These are phyloP conservation scores for Clathrus columnatus DNA, from an alignment of 768 basidiomycete species.

Conservation along the genomic window DNA sequence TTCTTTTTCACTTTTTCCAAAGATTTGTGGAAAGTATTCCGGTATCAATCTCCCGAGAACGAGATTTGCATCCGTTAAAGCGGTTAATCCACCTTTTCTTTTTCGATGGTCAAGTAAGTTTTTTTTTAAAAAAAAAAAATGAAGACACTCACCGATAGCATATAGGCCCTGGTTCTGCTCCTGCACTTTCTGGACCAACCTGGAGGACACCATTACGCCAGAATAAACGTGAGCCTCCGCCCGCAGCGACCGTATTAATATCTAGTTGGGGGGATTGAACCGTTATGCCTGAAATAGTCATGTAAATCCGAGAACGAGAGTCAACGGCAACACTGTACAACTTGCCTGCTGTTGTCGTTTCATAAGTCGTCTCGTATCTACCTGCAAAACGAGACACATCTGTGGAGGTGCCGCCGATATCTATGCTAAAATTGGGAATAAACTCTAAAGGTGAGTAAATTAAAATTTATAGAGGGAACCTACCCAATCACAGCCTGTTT, in stretches of 20 bases:
- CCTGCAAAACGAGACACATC: constrained; percentile 93
- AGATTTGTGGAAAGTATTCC: constrained; percentile 91
- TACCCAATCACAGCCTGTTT: constrained; percentile 79
- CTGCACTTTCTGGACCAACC: constrained; percentile 88
- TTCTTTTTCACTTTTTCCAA: constrained; percentile 83
- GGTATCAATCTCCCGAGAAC: constrained; percentile 83
- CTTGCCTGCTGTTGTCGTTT: constrained; percentile 79
- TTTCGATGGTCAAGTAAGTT: neutral
- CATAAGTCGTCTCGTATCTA: constrained; percentile 85
- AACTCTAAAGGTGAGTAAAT: constrained; percentile 1
- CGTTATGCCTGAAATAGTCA: constrained; percentile 61
- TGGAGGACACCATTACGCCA: constrained; percentile 88
- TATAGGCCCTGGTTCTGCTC: constrained; percentile 87
- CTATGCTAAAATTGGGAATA: constrained; percentile 42
- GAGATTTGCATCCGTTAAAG: constrained; percentile 90
- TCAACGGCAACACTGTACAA: neutral
- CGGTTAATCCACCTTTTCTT: constrained; percentile 86
- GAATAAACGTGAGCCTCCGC: constrained; percentile 83
- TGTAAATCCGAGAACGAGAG: neutral
- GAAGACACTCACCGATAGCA: constrained; percentile 61
- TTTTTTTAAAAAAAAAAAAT: neutral
- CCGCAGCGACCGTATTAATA: constrained; percentile 94
- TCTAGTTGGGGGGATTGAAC: constrained; percentile 91
- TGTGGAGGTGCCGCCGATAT: constrained; percentile 93
- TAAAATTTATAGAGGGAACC: neutral